Conservation (phyloP, 306 rosid species). For the Dalbergia cochinchinensis region DNA sequence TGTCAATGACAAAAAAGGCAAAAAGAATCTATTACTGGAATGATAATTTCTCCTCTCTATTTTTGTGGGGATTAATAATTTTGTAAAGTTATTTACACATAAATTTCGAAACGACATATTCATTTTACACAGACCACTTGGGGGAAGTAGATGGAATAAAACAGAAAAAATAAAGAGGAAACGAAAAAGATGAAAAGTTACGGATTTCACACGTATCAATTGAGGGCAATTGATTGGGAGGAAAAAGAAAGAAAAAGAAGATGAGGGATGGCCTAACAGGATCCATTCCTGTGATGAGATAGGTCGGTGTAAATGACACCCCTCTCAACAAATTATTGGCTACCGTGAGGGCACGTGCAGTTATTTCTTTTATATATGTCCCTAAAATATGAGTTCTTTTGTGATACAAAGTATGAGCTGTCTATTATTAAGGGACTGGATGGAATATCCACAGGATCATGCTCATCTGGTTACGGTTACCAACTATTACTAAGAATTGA, state of each 20-base stretch:
- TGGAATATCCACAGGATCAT: conserved; percentile 47
- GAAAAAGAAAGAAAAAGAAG: background rate
- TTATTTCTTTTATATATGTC: background rate
- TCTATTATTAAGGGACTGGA: background rate
- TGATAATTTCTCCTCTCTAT: too few species aligned
- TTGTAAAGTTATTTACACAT: background rate
- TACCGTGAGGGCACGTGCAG: conserved; percentile 1
- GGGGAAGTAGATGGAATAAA: background rate
- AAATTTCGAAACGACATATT: background rate
- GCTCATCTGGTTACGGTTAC: background rate
- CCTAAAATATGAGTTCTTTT: background rate
- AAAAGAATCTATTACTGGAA: too few species aligned
- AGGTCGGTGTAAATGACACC: background rate
- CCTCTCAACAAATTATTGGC: background rate
- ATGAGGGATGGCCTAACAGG: background rate
- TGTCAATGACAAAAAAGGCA: too few species aligned
- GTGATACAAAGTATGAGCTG: too few species aligned
- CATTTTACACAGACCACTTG: background rate
- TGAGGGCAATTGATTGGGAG: background rate
- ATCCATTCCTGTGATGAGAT: background rate
- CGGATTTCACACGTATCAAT: background rate
- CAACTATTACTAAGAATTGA: background rate
- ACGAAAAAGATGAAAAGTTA: background rate
- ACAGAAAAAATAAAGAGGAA: background rate
- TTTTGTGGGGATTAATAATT: background rate